These are phyloP conservation scores for Vigna hirtella DNA, from an alignment of 306 rosid species.

Conservation along the genomic window DNA sequence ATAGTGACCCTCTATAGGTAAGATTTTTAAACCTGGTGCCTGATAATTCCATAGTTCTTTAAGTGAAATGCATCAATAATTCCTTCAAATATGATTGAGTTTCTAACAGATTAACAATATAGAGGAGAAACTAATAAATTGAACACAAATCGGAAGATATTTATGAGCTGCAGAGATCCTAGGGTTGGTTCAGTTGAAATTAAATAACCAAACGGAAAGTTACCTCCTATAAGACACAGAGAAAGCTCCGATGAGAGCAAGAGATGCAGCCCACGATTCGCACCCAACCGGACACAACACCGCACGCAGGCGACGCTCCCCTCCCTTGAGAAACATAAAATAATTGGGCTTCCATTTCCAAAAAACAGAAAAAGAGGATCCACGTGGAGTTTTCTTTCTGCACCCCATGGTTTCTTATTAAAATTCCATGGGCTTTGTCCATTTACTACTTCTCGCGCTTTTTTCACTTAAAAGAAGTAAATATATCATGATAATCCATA, in stretches of 20 bases:
- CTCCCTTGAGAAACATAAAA: neutral
- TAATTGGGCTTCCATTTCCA: neutral
- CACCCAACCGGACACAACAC: neutral
- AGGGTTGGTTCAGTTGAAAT: neutral
- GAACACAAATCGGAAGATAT: neutral
- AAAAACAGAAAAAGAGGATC: too few species aligned
- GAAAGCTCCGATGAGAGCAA: neutral
- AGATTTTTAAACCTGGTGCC: slow-evolving; percentile 2
- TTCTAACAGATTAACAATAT: neutral
- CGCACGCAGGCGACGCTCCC: neutral
- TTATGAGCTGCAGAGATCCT: neutral
- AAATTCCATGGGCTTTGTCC: too few species aligned
- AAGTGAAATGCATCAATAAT: neutral
- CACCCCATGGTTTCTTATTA: too few species aligned
- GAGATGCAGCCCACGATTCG: slow-evolving; percentile 1
- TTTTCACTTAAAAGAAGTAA: too few species aligned
- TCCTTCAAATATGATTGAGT: neutral
- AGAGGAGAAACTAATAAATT: neutral
- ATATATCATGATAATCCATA: too few species aligned
- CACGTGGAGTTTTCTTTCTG: too few species aligned
- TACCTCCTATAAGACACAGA: neutral
- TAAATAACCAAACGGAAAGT: neutral
- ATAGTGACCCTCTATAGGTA: slow-evolving; percentile 13
- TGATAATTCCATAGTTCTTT: neutral
- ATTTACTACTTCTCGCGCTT: too few species aligned